A percentile compares a stretch with the other conserved stretches of the same genome.
phyloP scores from a whole-genome alignment of 768 basidiomycete species.

The Exsudoporus frostii region DNA sequence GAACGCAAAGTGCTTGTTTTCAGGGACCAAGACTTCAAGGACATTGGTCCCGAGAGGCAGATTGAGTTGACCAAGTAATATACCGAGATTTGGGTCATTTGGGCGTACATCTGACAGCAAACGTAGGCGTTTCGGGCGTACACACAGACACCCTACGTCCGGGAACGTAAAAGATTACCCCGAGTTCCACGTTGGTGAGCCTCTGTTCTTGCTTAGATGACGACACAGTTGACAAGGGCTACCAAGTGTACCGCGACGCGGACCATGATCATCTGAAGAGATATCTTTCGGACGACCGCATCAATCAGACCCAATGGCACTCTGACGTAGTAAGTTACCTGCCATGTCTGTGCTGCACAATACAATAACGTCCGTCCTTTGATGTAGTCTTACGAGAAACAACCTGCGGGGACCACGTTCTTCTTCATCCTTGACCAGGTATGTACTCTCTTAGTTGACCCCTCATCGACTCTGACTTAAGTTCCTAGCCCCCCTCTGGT shows the following conservation, averaged over 20 bases:
- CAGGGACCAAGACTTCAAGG: conserved; percentile 63
- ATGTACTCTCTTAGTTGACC: not conserved
- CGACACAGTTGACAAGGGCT: not conserved
- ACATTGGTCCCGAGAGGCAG: conserved; percentile 48
- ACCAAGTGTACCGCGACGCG: conserved; percentile 34
- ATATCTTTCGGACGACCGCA: not conserved
- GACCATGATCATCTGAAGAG: conserved; percentile 37
- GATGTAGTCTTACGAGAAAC: conserved; percentile 49
- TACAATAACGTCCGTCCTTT: not conserved
- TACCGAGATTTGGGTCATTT: not conserved
- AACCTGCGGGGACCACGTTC: conserved; percentile 53
- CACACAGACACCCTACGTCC: conserved; percentile 45
- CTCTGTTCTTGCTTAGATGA: not conserved
- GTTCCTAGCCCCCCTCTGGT: conserved; percentile 32
- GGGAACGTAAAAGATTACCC: conserved; percentile 27
- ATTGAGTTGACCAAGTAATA: conserved; percentile 47
- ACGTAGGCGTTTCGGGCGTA: conserved; percentile 42
- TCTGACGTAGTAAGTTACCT: not conserved
- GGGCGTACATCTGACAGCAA: not conserved
- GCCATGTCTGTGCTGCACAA: not conserved
- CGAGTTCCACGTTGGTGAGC: conserved; percentile 37
- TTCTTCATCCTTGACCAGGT: conserved; percentile 54
- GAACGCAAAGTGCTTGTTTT: conserved; percentile 54
- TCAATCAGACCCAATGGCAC: not conserved
- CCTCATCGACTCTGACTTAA: not conserved